phyloP scores from a whole-genome alignment of 148 eudicot genomes.

The Pharnaceum exiguum region DNA sequence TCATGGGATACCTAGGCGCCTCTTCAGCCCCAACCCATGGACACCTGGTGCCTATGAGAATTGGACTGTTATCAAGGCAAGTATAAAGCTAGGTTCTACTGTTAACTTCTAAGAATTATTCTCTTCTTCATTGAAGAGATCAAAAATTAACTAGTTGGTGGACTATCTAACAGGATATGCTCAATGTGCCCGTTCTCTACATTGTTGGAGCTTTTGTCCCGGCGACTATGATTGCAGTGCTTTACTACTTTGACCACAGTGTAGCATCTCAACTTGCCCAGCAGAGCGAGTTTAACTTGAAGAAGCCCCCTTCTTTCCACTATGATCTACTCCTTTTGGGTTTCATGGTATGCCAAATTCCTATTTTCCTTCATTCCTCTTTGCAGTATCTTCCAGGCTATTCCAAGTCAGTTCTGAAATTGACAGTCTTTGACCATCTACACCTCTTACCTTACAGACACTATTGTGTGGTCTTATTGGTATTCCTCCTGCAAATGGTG shows the following conservation, averaged over 20 bases:
- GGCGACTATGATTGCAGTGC: conserved; percentile 92
- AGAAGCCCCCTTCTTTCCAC: conserved; percentile 81
- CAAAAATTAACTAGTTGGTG: neutral
- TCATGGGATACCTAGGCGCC: conserved; percentile 75
- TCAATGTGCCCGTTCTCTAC: conserved; percentile 63
- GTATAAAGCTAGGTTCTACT: neutral
- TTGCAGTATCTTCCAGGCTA: neutral
- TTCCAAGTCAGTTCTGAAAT: neutral
- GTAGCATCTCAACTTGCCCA: conserved; percentile 96
- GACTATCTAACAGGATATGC: conserved; percentile 64
- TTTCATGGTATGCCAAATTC: conserved; percentile 54
- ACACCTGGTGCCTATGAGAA: conserved; percentile 89
- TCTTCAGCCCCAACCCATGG: conserved; percentile 95
- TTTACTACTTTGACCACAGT: conserved; percentile 92
- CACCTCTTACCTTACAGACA: conserved; percentile 35
- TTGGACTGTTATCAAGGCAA: conserved; percentile 80
- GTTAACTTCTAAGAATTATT: neutral
- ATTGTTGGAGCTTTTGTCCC: conserved; percentile 89
- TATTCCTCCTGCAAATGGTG: conserved; percentile 89
- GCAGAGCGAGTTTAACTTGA: conserved; percentile 84
- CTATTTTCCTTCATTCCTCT: neutral
- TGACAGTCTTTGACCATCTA: neutral
- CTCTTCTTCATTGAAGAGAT: too few species aligned
- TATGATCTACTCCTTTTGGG: conserved; percentile 87
- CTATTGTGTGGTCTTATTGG: conserved; percentile 81